Percentiles rank a stretch among this genome's conserved stretches.
Evolutionary conservation across 2,329 filamentous ascomycete species (phyloP).

Genomic region (Xylaria multiplex): DNA sequence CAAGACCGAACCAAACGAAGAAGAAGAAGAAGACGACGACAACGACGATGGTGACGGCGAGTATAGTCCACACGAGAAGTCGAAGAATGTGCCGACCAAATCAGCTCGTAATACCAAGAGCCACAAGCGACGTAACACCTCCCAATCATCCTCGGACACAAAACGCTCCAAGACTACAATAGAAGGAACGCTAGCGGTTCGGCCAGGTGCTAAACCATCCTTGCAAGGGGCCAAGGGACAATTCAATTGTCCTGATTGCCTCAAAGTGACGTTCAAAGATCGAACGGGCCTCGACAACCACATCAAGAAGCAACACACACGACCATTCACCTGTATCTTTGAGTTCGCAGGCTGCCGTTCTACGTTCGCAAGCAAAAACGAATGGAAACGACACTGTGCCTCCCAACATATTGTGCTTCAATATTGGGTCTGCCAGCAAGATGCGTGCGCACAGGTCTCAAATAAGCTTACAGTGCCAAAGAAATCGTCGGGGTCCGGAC

Average conservation of each 20-base stretch:
- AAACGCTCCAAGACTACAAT: conserved; percentile 45
- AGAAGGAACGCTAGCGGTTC: conserved; percentile 28
- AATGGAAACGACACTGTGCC: conserved; percentile 91
- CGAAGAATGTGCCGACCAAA: conserved; percentile 35
- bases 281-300: conserved; percentile 58
- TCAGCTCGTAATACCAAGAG: conserved; percentile 37
- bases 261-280: conserved; percentile 57
- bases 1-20: conserved; percentile 34
- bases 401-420: conserved; percentile 81
- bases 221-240: conserved; percentile 42
- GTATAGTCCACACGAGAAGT: conserved; percentile 40
- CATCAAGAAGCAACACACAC: conserved; percentile 63
- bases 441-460: conserved; percentile 58
- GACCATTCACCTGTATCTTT: conserved; percentile 81
- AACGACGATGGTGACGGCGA: conserved; percentile 42
- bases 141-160: conserved; percentile 30
- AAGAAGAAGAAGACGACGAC: conserved; percentile 41
- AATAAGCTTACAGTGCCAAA: conserved; percentile 43
- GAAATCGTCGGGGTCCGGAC: conserved; percentile 36
- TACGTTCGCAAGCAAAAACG: conserved; percentile 84
- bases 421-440: conserved; percentile 80
- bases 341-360: conserved; percentile 77
- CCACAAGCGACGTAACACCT: conserved; percentile 42
- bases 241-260: conserved; percentile 53
- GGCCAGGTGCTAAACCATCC: conserved; percentile 37